Evolutionary conservation across 257 asterid genomes (phyloP).

Genomic region (Verbena officinalis): DNA sequence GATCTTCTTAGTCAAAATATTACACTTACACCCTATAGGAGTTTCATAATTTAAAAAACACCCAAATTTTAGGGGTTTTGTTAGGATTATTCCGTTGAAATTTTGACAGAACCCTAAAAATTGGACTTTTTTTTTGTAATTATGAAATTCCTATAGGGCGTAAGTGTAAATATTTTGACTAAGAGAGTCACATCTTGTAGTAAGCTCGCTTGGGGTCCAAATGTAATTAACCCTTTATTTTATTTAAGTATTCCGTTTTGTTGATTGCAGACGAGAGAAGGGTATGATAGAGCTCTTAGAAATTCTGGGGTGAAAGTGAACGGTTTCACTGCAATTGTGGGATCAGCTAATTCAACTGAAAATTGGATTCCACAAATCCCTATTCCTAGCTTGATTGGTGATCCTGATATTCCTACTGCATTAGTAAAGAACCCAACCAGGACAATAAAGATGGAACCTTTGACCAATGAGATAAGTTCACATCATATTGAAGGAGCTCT

Average conservation of each 20-base stretch:
- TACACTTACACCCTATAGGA: too few relatives aligned
- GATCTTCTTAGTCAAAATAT: too few relatives aligned
- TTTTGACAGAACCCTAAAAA: too few relatives aligned
- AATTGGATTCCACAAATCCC: constrained; percentile 27
- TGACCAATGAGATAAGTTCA: constrained; percentile 42
- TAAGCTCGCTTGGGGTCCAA: too few relatives aligned
- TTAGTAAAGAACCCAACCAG: constrained; percentile 62
- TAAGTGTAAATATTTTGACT: too few relatives aligned
- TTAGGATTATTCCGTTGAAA: too few relatives aligned
- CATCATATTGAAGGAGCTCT: constrained; percentile 48
- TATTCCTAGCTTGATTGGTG: constrained; percentile 49
- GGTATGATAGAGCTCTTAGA: constrained; percentile 40
- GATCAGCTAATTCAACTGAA: constrained; percentile 36
- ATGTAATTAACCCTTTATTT: too few relatives aligned
- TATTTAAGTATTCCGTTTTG: constrained; percentile 17
- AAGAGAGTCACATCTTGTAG: too few relatives aligned
- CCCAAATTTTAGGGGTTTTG: too few relatives aligned
- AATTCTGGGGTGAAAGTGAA: neutral
- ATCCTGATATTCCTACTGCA: constrained; percentile 48
- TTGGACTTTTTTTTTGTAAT: too few relatives aligned
- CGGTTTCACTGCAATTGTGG: constrained; percentile 30
- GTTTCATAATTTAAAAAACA: too few relatives aligned
- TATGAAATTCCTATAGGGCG: too few relatives aligned
- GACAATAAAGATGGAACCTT: constrained; percentile 49
- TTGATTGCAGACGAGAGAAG: constrained; percentile 50